Conservation (phyloP, 1,139 yeast genomes). For the Diutina catenulata region DNA sequence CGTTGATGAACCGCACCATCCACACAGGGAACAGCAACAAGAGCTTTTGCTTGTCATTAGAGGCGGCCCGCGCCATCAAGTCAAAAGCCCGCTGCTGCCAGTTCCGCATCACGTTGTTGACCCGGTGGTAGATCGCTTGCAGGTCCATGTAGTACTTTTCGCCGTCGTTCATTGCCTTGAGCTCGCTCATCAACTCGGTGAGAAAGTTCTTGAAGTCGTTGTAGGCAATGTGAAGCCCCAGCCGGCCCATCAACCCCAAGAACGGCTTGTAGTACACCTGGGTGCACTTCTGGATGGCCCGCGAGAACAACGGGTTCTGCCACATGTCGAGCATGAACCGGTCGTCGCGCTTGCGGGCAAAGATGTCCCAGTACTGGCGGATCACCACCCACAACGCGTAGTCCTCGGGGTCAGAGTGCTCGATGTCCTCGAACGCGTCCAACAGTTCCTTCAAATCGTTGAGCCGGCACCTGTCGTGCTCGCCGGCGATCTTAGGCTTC, state of each 20-base stretch:
- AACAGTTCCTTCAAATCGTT: not conserved
- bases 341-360: not conserved
- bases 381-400: constrained; percentile 1
- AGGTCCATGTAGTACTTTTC: constrained; percentile 5
- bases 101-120: not conserved
- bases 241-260: not conserved
- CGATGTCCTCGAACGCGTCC: not conserved
- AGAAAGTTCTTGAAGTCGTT: not conserved
- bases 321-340: not conserved
- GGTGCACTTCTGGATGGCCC: not conserved
- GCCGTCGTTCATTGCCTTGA: constrained; percentile 1
- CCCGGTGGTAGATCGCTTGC: not conserved
- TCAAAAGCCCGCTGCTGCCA: not conserved
- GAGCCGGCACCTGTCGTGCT: not conserved
- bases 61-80: not conserved
- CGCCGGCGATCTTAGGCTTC: not conserved
- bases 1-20: not conserved
- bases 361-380: constrained; percentile 4
- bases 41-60: not conserved
- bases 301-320: not conserved
- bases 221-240: constrained; percentile 1
- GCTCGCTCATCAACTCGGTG: not conserved
- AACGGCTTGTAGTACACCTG: not conserved
- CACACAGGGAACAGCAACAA: not conserved
- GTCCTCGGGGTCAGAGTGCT: not conserved